Base-by-base conservation (phyloP, 768 basidiomycete genomes). In the Russula ochroleuca region DNA sequence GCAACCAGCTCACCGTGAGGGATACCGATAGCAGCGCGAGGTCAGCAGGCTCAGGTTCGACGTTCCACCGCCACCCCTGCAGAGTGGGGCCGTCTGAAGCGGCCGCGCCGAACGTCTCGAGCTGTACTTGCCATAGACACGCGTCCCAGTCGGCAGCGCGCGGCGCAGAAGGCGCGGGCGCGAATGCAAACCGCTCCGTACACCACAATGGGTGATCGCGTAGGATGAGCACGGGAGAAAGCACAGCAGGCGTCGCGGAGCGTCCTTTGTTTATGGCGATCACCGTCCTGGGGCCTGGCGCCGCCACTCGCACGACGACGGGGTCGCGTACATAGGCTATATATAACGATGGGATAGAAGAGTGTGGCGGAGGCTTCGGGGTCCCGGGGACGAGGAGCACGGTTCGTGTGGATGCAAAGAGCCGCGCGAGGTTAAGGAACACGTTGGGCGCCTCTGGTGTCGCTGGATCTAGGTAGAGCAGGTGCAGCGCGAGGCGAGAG, bases 91-190 rank as follows among this genome's bases (percentile, higher is more conserved):
- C 71, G 11, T 65, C 69, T 7, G 76, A 71, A 14, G 73, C 73
- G 15, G 63, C 63, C 5, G 38, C 28, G 6, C 85, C 85, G 40
- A 78, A 79, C 59, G 76, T 79, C 60, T 84, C 81, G 31, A 87
- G 76, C 76, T 81, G 82, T 61, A 86, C 63, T 68, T 84, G 83
- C 85, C 86, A 88, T 15, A 87, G 72, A 70, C 86, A 88, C 62
- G 85, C 83, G 38, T 79, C 75, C 86, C 86, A 88, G 62, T 86
- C 84, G 4, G 77, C 72, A 1, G 68, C 63, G 23, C 84, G 82
- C 25, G 80, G 78, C 38, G 73, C 71, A 51, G 73, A 70, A 19
- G 79, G 67, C 33, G 59, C 62, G n/a, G 65, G 28, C 9, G 47
- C 54, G 28, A 67, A 63, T 63, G 83, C 81, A 61, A 80, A 75